Percentiles rank a stretch among this genome's conserved stretches.
Evolutionary conservation across 225 moss, liverwort and hornwort genomes (phyloP).

Genomic region (Asterella californica): DNA sequence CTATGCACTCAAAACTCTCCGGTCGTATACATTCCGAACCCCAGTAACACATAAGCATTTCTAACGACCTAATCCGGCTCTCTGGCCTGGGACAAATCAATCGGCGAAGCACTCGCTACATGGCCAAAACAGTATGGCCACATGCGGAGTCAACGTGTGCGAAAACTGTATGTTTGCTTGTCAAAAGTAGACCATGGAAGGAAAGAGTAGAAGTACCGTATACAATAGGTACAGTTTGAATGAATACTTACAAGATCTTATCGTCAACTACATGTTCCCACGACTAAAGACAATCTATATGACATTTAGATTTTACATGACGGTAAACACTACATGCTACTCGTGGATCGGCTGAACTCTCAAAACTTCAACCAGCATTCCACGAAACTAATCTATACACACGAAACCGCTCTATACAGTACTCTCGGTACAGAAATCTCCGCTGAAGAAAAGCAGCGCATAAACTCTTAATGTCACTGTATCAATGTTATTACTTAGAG

Average conservation of each 20-base stretch:
- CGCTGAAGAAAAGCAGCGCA: background rate
- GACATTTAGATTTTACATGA: background rate
- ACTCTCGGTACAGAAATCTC: background rate
- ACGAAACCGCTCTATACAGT: background rate
- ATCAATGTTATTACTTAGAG: background rate
- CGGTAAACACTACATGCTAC: background rate
- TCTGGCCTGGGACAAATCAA: no score
- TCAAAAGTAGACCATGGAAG: no score
- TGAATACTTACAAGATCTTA: background rate
- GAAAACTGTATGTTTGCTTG: no score
- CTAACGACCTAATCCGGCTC: no score
- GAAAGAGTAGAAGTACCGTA: no score
- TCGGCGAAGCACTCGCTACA: no score
- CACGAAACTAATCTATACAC: background rate
- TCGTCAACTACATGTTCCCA: background rate
- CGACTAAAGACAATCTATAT: background rate
- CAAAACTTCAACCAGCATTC: conserved; percentile 2
- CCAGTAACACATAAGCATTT: no score
- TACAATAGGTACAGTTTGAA: no score
- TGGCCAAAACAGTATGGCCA: no score
- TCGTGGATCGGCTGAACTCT: conserved; percentile 1
- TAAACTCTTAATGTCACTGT: background rate
- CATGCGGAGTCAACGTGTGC: no score
- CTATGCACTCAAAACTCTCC: no score
- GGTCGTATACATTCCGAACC: no score